phyloP scores from a whole-genome alignment of 2,329 filamentous ascomycete species.

The Xylariaceae sp. region DNA sequence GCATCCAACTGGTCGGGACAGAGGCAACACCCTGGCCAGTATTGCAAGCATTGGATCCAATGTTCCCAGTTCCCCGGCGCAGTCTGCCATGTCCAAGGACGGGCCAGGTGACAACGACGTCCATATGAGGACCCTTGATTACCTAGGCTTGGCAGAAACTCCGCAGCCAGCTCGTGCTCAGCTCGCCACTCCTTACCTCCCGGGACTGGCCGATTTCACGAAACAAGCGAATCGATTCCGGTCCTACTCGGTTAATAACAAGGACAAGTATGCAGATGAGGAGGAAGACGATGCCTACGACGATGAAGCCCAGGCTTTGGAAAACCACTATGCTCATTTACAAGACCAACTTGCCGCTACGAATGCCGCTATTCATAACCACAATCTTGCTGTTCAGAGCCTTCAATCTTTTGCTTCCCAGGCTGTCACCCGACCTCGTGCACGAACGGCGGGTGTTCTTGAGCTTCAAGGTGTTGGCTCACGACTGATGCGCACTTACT shows the following conservation, averaged over 20 bases:
- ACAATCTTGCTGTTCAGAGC: constrained; percentile 82
- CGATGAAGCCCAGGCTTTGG: constrained; percentile 48
- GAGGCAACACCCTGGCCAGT: constrained; percentile 77
- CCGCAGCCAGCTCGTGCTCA: constrained; percentile 74
- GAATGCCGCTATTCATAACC: constrained; percentile 71
- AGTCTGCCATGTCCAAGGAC: constrained; percentile 81
- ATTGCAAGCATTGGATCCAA: constrained; percentile 87
- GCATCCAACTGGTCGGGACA: constrained; percentile 66
- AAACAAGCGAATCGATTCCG: constrained; percentile 82
- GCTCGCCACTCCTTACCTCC: constrained; percentile 68
- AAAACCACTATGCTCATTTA: constrained; percentile 54
- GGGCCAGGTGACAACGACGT: constrained; percentile 82
- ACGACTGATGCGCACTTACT: constrained; percentile 64
- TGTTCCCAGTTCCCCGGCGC: constrained; percentile 77
- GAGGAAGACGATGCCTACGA: constrained; percentile 70
- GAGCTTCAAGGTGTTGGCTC: constrained; percentile 61
- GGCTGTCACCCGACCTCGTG: constrained; percentile 76
- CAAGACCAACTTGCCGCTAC: constrained; percentile 60
- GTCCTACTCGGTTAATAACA: constrained; percentile 97
- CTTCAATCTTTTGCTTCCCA: constrained; percentile 71
- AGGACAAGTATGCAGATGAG: constrained; percentile 90
- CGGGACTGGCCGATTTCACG: constrained; percentile 69
- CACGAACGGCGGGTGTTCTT: constrained; percentile 84
- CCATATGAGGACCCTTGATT: constrained; percentile 84
- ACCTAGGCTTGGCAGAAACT: constrained; percentile 89